These are phyloP conservation scores for Pseudogymnoascus verrucosus DNA, from an alignment of 2,329 filamentous ascomycete species.

Conservation along the genomic window DNA sequence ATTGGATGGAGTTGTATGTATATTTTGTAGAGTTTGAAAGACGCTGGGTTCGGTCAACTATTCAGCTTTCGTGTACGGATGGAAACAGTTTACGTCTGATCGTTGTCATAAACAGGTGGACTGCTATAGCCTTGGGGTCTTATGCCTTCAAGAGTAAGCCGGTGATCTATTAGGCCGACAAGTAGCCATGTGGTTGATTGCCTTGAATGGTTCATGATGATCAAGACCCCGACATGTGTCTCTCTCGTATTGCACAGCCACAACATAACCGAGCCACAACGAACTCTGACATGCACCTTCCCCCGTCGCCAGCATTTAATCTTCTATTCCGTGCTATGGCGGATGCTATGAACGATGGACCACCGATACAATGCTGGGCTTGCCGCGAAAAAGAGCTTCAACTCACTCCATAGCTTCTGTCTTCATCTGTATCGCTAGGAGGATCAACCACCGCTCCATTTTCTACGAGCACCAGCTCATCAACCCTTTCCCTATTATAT, in stretches of 20 bases:
- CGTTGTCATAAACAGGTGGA: not conserved
- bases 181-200: not conserved
- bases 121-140: not conserved
- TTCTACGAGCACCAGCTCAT: constrained; percentile 57
- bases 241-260: not conserved
- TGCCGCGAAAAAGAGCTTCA: no score
- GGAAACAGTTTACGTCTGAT: not conserved
- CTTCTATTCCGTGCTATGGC: no score
- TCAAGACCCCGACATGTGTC: not conserved
- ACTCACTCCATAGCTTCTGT: constrained; percentile 15
- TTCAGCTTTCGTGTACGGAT: not conserved
- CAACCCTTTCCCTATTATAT: constrained; percentile 46
- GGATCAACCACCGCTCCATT: constrained; percentile 14
- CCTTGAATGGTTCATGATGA: not conserved
- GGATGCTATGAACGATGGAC: no score
- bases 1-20: not conserved
- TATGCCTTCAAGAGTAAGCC: not conserved
- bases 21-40: not conserved
- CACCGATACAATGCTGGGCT: no score
- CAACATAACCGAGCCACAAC: not conserved
- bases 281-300: no score
- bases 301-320: no score
- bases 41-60: not conserved
- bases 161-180: not conserved
- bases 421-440: not conserved